Evolutionary conservation across 1,284 basidiomycete genomes (phyloP), one percentile per base, ranked within the genome.

Genomic region (Tetrapyrgos nigripes): DNA sequence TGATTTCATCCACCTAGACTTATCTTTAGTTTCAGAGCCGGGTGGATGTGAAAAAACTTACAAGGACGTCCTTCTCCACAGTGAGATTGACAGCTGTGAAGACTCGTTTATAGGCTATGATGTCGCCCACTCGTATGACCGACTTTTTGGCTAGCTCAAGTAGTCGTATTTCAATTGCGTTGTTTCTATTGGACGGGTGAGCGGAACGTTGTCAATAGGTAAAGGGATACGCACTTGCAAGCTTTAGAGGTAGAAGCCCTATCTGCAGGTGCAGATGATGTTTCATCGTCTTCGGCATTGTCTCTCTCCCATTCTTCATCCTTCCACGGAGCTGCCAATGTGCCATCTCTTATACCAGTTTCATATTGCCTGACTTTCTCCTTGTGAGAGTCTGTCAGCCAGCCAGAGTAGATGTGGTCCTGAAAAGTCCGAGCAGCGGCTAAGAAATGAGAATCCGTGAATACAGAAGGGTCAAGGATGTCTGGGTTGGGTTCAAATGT

Each of bases 361-460:
- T 75, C 61, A 64, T 80, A 85, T 58, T 75, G 69, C 27, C 66
- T 63, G 3, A 84, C 73, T 57, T 79, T 78, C 29, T 75, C 76
- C 9, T 62, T 61, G 52, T 85, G 83, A 2, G 75, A 67, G 31
- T 76, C 72, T 3, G 79, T 76, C 50, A 83, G 71, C 82, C 82
- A 86, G 37, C 80, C 79, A 0, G 80, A 79, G 65, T 73, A 82
- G 2, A 87, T 69, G 55, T 88, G 85, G 63, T 86, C 85, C 67
- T 87, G 85, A 59, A 83, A 85, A 1, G 84, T 86, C 48, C 74
- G 80, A 24, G 81, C 75, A 0, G 83, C 84, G 26, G 83, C 79
- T 33, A 84, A 70, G 62, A 86, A 82, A 65, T 83, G 81, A 2
- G 83, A 64, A 50, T 83, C 83, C n/a, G 72, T 79, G 68, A 87